phyloP scores from a whole-genome alignment of 2,329 filamentous ascomycete genomes.

The Hymenoscyphus salicellus region DNA sequence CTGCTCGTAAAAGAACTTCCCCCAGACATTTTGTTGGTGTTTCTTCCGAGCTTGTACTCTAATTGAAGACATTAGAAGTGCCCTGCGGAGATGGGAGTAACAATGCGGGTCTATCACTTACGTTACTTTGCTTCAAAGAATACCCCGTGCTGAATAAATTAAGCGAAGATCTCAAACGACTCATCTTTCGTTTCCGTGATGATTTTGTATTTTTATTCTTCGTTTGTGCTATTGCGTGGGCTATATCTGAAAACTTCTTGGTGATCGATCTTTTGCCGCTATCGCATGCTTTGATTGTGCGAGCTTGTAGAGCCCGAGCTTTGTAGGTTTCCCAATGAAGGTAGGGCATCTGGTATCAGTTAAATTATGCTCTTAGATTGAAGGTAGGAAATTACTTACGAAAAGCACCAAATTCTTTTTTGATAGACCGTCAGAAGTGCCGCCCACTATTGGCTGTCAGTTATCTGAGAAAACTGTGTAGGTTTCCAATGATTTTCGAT shows the following conservation, averaged over 20 bases:
- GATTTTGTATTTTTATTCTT: background rate
- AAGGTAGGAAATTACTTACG: background rate
- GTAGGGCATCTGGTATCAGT: slow-evolving; percentile 21
- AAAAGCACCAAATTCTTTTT: background rate
- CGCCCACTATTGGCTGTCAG: background rate
- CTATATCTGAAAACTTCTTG: slow-evolving; percentile 4
- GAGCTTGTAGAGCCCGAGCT: slow-evolving; percentile 6
- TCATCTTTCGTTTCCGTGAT: background rate
- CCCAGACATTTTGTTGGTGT: background rate
- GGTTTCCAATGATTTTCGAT: background rate
- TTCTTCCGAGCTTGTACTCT: background rate
- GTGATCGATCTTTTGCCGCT: background rate
- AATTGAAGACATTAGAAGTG: background rate
- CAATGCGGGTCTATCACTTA: background rate
- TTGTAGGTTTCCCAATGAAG: slow-evolving; percentile 26
- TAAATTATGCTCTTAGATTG: background rate
- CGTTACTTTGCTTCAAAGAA: background rate
- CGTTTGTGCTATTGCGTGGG: slow-evolving; percentile 2
- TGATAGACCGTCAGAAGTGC: background rate
- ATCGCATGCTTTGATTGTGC: slow-evolving; percentile 3
- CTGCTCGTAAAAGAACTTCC: slow-evolving; percentile 1
- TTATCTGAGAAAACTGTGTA: background rate
- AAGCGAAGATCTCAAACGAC: background rate
- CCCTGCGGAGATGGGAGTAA: background rate
- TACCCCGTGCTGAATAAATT: background rate